Evolutionary conservation across 2,329 filamentous ascomycete genomes (phyloP).

Genomic region (Colletotrichum caudatum): DNA sequence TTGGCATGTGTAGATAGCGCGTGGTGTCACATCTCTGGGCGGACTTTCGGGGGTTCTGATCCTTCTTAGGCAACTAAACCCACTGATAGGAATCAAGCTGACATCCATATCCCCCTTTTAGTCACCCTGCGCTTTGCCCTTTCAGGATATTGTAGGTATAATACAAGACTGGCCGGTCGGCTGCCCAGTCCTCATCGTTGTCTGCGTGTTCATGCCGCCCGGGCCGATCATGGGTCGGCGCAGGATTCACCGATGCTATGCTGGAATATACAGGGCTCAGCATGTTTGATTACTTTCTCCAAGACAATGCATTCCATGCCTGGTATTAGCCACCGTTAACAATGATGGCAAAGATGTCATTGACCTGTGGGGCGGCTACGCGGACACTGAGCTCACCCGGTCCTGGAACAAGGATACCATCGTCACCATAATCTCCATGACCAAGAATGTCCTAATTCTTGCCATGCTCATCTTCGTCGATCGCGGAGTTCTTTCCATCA

Average conservation of each 20-base stretch:
- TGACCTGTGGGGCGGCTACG: too few species aligned
- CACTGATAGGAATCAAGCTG: not conserved
- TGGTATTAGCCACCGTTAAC: not conserved
- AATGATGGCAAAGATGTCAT: too few species aligned
- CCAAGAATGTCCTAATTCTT: too few species aligned
- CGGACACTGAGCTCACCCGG: too few species aligned
- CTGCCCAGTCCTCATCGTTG: not conserved
- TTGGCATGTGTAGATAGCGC: not conserved
- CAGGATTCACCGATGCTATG: not conserved
- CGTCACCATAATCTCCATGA: too few species aligned
- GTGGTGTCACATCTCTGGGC: not conserved
- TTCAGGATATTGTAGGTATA: not conserved
- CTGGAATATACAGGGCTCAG: not conserved
- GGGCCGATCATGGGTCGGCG: too few species aligned
- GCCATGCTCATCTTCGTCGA: too few species aligned
- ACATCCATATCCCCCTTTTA: too few species aligned
- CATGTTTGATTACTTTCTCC: not conserved
- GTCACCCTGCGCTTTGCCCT: too few species aligned
- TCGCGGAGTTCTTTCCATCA: too few species aligned
- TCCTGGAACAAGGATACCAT: too few species aligned
- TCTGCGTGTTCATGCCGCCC: too few species aligned
- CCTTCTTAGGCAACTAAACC: not conserved
- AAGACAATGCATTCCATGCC: not conserved
- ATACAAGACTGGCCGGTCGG: conserved; percentile 2
- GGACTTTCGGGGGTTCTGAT: not conserved